A percentile compares a stretch with the other conserved stretches of the same genome.
These are phyloP conservation scores for Backusella luteola DNA, from an alignment of 192 early-diverging fungal genomes.

Conservation along the genomic window DNA sequence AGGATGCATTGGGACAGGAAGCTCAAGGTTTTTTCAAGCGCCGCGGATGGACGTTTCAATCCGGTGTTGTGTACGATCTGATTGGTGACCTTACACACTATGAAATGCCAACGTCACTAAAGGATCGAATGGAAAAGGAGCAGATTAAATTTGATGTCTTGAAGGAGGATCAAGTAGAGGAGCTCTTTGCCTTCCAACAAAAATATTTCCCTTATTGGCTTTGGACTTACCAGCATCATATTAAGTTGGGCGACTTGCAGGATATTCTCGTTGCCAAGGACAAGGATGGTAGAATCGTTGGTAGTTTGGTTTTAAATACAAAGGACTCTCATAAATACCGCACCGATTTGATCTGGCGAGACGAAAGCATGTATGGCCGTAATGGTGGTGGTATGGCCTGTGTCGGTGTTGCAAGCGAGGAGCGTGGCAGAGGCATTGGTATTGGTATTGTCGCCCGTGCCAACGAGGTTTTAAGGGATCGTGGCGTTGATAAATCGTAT, in stretches of 20 bases:
- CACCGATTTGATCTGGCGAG: conserved; percentile 31
- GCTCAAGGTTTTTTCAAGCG: conserved; percentile 23
- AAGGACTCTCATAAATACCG: conserved; percentile 26
- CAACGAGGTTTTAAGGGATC: conserved; percentile 28
- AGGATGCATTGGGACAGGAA: conserved; percentile 15
- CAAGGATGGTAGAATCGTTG: conserved; percentile 24
- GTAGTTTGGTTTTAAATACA: conserved; percentile 20
- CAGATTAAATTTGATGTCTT: conserved; percentile 29
- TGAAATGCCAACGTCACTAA: conserved; percentile 17
- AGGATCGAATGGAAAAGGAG: conserved; percentile 31
- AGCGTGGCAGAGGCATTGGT: conserved; percentile 36
- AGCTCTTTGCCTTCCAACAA: conserved; percentile 30
- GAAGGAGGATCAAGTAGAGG: conserved; percentile 12
- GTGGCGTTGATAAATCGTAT: conserved; percentile 33
- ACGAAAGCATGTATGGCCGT: conserved; percentile 21
- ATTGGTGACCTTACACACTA: conserved; percentile 30
- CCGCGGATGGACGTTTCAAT: conserved; percentile 29
- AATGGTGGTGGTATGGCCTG: conserved; percentile 41
- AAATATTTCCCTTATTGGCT: conserved; percentile 35
- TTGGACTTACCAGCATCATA: conserved; percentile 37
- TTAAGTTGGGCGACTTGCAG: conserved; percentile 32
- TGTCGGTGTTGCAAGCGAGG: conserved; percentile 35
- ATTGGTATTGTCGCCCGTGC: conserved; percentile 36
- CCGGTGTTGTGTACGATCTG: conserved; percentile 21
- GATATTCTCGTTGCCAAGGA: conserved; percentile 36